Base-by-base conservation (phyloP, 2,329 filamentous ascomycete genomes). In the Fusarium nisikadoi region DNA sequence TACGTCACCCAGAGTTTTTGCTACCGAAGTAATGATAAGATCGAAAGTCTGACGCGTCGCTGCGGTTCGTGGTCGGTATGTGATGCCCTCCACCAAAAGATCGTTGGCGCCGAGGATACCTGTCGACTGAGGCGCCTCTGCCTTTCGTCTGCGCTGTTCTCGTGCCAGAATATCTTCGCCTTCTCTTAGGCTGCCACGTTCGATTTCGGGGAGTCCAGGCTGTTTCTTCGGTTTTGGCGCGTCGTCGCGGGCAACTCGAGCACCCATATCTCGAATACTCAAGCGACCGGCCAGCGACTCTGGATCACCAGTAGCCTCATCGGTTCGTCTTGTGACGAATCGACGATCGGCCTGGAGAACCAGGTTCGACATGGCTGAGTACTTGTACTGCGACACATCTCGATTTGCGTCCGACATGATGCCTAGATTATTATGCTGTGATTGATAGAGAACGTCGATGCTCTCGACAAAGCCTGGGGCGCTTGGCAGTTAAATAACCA, bases 301-400 rank as follows among this genome's bases (percentile, higher is more conserved):
- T 56, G 96, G 97, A 81, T 99, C 96, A 78, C 96, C 96, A 56
- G 95, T 98, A 72, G 94, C 92, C 85, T 99, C 97, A 84, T 99
- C 95, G 77, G 92, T 94, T 78, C 94, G 91, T 81, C 96, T 91
- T 73, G 94, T 94, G 78, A 97, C 92, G 81, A 99, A 98, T 78
- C 96, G 92, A 85, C 95, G 92, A 87, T 99, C 96, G 86, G 94
- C 95, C 93, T 99, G 96, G 90, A 99, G 94, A 81, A 99, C 96
- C 94, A 99, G 92, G 91, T 99, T 99, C 86, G 96, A 99, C 96
- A 99, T 98, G 83, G 94, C 94, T 91, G 94, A 94, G 90, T 98
- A 97, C 85, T 98, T 98, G 89, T 97, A 98, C 85, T 97, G 95
- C 83, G 94, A 95, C 79, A 97, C 93, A 92, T 96, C 90, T 83